Base-by-base conservation (phyloP, 2,329 filamentous ascomycete species). In the Botrytis medusae region DNA sequence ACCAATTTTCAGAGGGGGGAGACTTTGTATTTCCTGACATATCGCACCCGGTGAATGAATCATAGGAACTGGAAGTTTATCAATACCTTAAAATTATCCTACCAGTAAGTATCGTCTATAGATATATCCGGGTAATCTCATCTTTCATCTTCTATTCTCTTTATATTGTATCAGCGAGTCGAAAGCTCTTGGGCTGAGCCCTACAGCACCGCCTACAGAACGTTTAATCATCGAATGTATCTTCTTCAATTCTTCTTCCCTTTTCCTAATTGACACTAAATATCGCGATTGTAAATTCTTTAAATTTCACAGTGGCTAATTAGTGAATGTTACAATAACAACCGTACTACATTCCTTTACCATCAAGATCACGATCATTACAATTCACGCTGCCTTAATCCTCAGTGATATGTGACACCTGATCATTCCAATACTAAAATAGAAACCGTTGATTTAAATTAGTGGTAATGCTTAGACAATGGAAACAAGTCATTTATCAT, bases 31-130 rank as follows among this genome's bases (percentile, higher is more conserved):
- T 51, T 51, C 2, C 48, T 25, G 12, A 7, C 25, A 14, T n/a
- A 14, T n/a, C 6, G 4, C 9, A 2, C 25, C 25, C 12, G 10
- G 48, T 51, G 25, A 14, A 14, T 14, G 25, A 22, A 2, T 12
- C 1, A 22, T 48, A 14, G 25, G 4, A 8, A 51, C 10, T 6
- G 1, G 6, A 14, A 51, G 25, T 5, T 51, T 51, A 51, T 12
- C 4, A 25, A 25, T 14, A n/a, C 4, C 4, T 2, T 51, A n/a
- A 1, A 2, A 16, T 12, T n/a, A 14, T 4, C 12, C 25, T n/a
- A 14, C 12, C 12, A 2, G 25, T n/a, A 12, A 51, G 48, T n/a
- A 4, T n/a, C 3, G 3, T 8, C 16, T 14, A n/a, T 51, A 1
- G 25, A 51, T n/a, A n/a, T 14, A 51, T 51, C 4, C 10, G 16